Conservation (phyloP, 192 early-diverging fungal genomes). For the Coemansia guatemalensis region DNA sequence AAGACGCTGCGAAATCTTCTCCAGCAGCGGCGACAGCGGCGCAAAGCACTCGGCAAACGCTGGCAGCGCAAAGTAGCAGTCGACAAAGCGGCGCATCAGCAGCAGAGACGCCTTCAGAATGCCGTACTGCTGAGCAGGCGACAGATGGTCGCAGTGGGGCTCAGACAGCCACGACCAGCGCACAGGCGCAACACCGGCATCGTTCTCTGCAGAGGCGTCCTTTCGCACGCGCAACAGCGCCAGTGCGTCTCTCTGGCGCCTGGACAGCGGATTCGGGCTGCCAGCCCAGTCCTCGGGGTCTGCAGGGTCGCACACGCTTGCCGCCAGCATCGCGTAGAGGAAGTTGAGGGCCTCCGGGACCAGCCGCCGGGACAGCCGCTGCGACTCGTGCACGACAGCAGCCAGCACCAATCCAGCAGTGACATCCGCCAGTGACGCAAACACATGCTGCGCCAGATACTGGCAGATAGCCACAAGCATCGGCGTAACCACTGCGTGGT, state of each 20-base stretch:
- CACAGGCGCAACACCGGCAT: conserved; percentile 8
- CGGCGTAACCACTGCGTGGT: conserved; percentile 85
- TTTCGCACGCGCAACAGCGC: conserved; percentile 10
- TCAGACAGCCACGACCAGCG: conserved; percentile 35
- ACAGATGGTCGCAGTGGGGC: not conserved
- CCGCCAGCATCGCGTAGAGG: conserved; percentile 29
- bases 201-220: conserved; percentile 10
- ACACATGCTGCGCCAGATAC: conserved; percentile 68
- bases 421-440: conserved; percentile 60
- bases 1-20: conserved; percentile 22
- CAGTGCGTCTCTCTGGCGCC: conserved; percentile 33
- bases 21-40: conserved; percentile 26
- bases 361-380: conserved; percentile 68
- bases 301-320: conserved; percentile 18
- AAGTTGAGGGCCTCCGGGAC: conserved; percentile 76
- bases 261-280: conserved; percentile 28
- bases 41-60: conserved; percentile 67
- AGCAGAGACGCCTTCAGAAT: conserved; percentile 23
- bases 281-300: conserved; percentile 19
- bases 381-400: conserved; percentile 67
- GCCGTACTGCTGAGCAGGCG: conserved; percentile 22
- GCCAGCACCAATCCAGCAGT: conserved; percentile 77
- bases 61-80: conserved; percentile 59
- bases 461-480: conserved; percentile 77
- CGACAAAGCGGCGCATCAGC: conserved; percentile 25